Conservation (phyloP, 139 green algal species). For the Picochlorum sp. region DNA sequence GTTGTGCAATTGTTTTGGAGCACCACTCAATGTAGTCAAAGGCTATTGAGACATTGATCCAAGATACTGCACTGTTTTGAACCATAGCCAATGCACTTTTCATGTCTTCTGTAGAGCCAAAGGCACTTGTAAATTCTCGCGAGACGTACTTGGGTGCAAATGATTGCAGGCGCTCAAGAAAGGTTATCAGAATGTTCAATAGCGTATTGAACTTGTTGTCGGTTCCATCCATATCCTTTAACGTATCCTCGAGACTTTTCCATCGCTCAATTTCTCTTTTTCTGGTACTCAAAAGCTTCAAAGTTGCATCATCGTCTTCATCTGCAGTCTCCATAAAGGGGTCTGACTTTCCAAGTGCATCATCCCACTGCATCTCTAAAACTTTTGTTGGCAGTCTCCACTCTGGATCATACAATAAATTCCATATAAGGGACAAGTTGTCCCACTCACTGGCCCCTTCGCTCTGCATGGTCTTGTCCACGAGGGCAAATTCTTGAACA, state of each 20-base stretch:
- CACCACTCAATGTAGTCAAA: slow-evolving; percentile 29
- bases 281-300: slow-evolving; percentile 9
- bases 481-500: not conserved
- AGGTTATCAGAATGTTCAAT: not conserved
- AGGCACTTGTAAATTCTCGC: no score
- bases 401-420: slow-evolving; percentile 57
- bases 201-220: not conserved
- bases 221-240: not conserved
- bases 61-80: not conserved
- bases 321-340: not conserved
- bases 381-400: slow-evolving; percentile 47
- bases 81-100: not conserved
- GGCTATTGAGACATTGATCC: not conserved
- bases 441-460: not conserved
- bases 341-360: slow-evolving; percentile 23
- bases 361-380: slow-evolving; percentile 42
- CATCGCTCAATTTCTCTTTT: slow-evolving; percentile 71
- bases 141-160: no score
- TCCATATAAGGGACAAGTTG: slow-evolving; percentile 56
- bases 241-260: slow-evolving; percentile 25
- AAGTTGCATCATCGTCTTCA: not conserved
- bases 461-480: no score
- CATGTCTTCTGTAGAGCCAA: not conserved
- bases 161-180: not conserved
- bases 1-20: slow-evolving; percentile 14